Base-by-base conservation (phyloP, 2,329 filamentous ascomycete species). In the Helminthosporium solani region DNA sequence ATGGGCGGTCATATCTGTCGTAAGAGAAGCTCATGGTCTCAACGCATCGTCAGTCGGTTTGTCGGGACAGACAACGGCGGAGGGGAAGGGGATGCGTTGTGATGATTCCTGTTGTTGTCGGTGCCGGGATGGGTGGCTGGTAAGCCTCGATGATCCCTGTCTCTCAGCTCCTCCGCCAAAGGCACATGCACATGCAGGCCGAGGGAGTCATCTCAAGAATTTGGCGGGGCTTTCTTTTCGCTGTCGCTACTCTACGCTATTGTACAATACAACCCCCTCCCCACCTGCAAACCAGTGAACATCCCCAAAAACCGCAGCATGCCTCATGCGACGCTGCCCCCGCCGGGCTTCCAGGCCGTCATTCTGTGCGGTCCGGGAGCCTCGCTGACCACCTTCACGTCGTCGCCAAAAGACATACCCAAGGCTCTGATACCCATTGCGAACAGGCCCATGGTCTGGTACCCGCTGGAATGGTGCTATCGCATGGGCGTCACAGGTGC, bases 391-490 rank as follows among this genome's bases (percentile, higher is more conserved):
- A 92, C 88, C 1, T 92, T 94, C 67, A 91, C 87, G 2, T 85
- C 87, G 2, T 88, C 85, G 51, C 86, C 88, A 4, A 84, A 87
- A 71, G 86, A 91, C 64, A 85, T 88, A 50, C 88, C 88, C 8
- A 94, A 94, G 72, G 88, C 88, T 8, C 79, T 94, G 18, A 73
- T 94, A 7, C 88, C 88, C 5, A 87, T 94, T 49, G 88, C 88
- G 28, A 94, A 94, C 68, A 75, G 88, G 57, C 88, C 88, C 1
- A 94, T 94, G 88, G 85, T 94, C 36, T 92, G 89, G 87, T 94
- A 94, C 67, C 85, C 88, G 5, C 81, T 94, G 33, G 88, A 92
- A 61, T 92, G 89, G 73, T 92, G 88, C 71, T 87, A 90, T 64
- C 83, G 88, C 30, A 88, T 86, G 68, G 88, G 88, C 57, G 82